A percentile compares a stretch with the other conserved stretches of the same genome.
Evolutionary conservation across 805 yeast species (phyloP).

Genomic region (Kodamaea hsintzibuensis): DNA sequence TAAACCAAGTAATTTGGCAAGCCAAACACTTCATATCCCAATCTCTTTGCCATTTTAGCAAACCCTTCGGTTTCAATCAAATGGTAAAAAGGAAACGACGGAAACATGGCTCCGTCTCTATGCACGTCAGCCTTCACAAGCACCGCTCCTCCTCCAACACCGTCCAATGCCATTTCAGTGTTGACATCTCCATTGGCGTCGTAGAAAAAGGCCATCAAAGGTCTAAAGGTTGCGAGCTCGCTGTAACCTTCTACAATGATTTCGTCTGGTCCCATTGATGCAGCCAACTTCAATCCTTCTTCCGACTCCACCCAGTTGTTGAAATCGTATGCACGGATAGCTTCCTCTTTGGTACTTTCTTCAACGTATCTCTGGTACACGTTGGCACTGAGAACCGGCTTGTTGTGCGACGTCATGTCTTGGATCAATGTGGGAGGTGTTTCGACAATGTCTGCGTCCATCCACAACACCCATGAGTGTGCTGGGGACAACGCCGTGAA

Average conservation of each 20-base stretch:
- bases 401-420: constrained; percentile 82
- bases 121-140: constrained; percentile 97
- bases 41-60: constrained; percentile 95
- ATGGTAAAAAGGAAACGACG: constrained; percentile 96
- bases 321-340: constrained; percentile 87
- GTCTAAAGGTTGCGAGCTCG: constrained; percentile 91
- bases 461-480: constrained; percentile 95
- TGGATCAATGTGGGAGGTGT: constrained; percentile 81
- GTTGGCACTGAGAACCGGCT: constrained; percentile 88
- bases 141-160: constrained; percentile 98
- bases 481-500: constrained; percentile 87
- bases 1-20: constrained; percentile 92
- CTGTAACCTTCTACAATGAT: constrained; percentile 93
- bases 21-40: constrained; percentile 89
- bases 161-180: constrained; percentile 84
- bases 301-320: constrained; percentile 94
- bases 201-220: constrained; percentile 88
- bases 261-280: constrained; percentile 77
- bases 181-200: constrained; percentile 61
- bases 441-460: constrained; percentile 93
- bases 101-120: constrained; percentile 99
- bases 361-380: constrained; percentile 83
- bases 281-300: constrained; percentile 75
- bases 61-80: constrained; percentile 97
- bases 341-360: constrained; percentile 51